Base-by-base conservation (phyloP, 2,329 filamentous ascomycete genomes). In the Talaromyces sp. region DNA sequence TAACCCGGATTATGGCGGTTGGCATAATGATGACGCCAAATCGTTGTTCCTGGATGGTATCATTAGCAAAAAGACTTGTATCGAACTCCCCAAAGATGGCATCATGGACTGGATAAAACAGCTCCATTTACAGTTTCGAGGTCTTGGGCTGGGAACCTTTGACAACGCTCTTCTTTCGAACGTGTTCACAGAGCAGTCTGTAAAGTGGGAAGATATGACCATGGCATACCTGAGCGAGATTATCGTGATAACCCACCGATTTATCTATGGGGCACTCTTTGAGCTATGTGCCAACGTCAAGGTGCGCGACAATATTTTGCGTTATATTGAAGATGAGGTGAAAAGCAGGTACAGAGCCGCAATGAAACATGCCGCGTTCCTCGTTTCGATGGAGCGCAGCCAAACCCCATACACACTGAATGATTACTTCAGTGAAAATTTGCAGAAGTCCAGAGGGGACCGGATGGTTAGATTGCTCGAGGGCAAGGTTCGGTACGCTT, bases 131-230 rank as follows among this genome's bases (percentile, higher is more conserved):
- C 64, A 70, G 0, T 82, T 77, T 0, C 80, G 82, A 0, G 84
- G 82, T 0, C 81, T 82, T 13, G 82, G 86, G 55, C 61, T 87
- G 0, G 85, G 84, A 0, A 85, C 74, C 0, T 78, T 79, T 63
- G 71, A 73, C 43, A 35, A 68, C 0, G 65, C 70, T 1, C 55
- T 76, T 5, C 56, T 75, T 1, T 56, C 67, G 3, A 69, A 61
- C 10, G 64, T 76, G 0, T 85, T 88, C 69, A 77, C 78, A 31
- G 77, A 80, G 35, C 84, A 88, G 59, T 79, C 84, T 0, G 62
- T 66, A 8, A 84, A 82, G 14, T 87, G 86, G 86, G 65, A 73
- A 0, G 53, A 60, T 0, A 67, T 88, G 0, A 76, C 81, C 0
- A 61, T 77, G 0, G 75, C 73, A 0, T 84, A 87, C 62, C 73